Percentiles rank a stretch among this genome's conserved stretches.
These are phyloP conservation scores for Euphorbia corollata DNA, from an alignment of 441 rosid species.

Conservation along the genomic window DNA sequence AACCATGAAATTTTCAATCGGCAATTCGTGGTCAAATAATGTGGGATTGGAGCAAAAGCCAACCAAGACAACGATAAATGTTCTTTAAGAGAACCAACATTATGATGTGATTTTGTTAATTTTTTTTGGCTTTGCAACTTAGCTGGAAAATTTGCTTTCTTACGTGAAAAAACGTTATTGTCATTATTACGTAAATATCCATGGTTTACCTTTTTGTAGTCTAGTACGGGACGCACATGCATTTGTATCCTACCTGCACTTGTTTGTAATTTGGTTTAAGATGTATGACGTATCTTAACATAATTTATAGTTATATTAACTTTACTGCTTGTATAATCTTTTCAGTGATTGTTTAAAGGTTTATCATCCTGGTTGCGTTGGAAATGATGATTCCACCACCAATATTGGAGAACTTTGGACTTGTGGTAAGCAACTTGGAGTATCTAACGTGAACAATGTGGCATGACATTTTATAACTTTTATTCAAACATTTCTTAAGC, in stretches of 20 bases:
- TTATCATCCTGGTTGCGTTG: conserved; percentile 44
- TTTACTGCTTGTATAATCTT: conserved; percentile 3
- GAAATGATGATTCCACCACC: conserved; percentile 24
- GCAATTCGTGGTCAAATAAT: too few relatives aligned
- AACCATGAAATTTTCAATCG: too few relatives aligned
- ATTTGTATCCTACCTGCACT: neutral
- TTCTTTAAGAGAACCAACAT: too few relatives aligned
- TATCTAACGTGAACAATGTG: neutral
- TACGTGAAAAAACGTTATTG: too few relatives aligned
- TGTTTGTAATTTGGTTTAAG: neutral
- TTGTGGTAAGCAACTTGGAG: conserved; percentile 36
- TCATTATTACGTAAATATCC: too few relatives aligned
- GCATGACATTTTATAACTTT: neutral
- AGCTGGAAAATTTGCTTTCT: too few relatives aligned
- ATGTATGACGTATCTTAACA: neutral
- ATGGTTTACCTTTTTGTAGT: neutral
- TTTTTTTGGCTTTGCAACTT: too few relatives aligned
- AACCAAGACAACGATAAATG: too few relatives aligned
- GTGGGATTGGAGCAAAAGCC: too few relatives aligned
- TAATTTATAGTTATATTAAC: neutral
- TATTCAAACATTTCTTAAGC: neutral
- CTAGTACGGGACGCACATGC: neutral
- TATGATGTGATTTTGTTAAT: too few relatives aligned
- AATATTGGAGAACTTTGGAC: conserved; percentile 30
- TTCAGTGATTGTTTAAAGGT: conserved; percentile 47